Evolutionary conservation across 768 basidiomycete genomes (phyloP), one percentile per base, ranked within the genome.

Genomic region (Boletus rubropictus): DNA sequence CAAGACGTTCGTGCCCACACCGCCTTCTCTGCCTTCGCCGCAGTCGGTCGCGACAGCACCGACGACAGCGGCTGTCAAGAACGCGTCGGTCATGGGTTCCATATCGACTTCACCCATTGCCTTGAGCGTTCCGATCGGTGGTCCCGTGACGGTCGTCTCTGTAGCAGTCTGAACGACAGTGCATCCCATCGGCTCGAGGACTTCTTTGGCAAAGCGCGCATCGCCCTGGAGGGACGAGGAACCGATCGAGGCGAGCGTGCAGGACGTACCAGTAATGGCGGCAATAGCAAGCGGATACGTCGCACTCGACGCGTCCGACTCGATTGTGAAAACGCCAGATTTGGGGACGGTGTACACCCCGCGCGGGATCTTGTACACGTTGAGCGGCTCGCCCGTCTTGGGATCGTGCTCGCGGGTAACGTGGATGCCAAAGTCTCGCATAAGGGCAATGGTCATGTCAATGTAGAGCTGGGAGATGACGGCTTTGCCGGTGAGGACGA

Each of bases 41-140:
- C 79, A 81, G 33, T 66, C 64, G 0, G 81, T 72, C 0, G 84
- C 83, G 18, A 96, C 88, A 46, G 96, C 95, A 43, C 91, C 94
- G 17, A 99, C 71, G 7, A 86, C 93, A 10, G 82, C 87, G 8
- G 96, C 95, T 3, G 94, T 97, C 70, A 98, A 77, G 74, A 99
- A 99, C 18, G 95, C 96, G 64, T 99, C 96, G 7, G 96, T 99
- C 96, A 99, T 98, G n/a, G 86, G 84, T 67, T 96, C 92, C 96
- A 98, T 98, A 63, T 98, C 91, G 18, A 97, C 81, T 56, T 84
- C 78, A 9, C 63, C 63, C 46, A 59, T 53, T 0, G 56, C 46
- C 42, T 87, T 89, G 41, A 96, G 76, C 2, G 88, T 88, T 54
- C 83, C 82, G 40, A 99, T 76, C 0, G 88, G 84, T 3, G 95